Conservation (phyloP, 2,329 filamentous ascomycete species). For the Microsporum canis region DNA sequence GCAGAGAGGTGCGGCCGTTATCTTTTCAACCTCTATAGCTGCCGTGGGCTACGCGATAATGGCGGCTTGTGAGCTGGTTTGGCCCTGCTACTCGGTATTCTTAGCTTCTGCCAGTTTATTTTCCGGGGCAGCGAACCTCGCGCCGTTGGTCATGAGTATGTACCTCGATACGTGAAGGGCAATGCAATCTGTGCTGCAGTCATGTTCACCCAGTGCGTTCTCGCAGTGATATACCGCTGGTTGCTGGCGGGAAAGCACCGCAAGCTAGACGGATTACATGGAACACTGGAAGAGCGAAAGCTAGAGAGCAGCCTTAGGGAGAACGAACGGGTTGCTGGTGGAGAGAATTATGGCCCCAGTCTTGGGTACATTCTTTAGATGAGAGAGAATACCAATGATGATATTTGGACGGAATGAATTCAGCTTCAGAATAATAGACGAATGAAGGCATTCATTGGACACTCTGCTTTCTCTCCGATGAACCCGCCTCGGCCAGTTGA, state of each 20-base stretch:
- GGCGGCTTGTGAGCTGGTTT: conserved; percentile 43
- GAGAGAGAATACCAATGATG: no score
- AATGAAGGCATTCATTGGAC: no score
- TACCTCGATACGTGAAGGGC: conserved; percentile 44
- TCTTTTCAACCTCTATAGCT: conserved; percentile 45
- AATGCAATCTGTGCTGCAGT: conserved; percentile 51
- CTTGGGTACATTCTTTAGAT: conserved; percentile 27
- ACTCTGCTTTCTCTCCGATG: no score
- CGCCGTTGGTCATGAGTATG: conserved; percentile 53
- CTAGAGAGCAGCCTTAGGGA: conserved; percentile 3
- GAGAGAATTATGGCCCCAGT: conserved; percentile 32
- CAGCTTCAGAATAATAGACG: no score
- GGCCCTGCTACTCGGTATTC: conserved; percentile 43
- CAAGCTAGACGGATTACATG: conserved; percentile 27
- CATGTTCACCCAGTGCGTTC: conserved; percentile 47
- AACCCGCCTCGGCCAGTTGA: no score
- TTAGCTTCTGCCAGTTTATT: conserved; percentile 53
- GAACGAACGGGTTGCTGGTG: conserved; percentile 18
- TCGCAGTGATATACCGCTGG: conserved; percentile 44
- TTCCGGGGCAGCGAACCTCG: conserved; percentile 56
- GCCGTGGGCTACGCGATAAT: conserved; percentile 55
- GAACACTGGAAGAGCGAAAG: conserved; percentile 18
- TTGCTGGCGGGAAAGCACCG: conserved; percentile 43
- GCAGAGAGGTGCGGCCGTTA: conserved; percentile 53
- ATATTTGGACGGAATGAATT: no score